Base-by-base conservation (phyloP, 805 yeast genomes). In the Barnettozyma sp. region DNA sequence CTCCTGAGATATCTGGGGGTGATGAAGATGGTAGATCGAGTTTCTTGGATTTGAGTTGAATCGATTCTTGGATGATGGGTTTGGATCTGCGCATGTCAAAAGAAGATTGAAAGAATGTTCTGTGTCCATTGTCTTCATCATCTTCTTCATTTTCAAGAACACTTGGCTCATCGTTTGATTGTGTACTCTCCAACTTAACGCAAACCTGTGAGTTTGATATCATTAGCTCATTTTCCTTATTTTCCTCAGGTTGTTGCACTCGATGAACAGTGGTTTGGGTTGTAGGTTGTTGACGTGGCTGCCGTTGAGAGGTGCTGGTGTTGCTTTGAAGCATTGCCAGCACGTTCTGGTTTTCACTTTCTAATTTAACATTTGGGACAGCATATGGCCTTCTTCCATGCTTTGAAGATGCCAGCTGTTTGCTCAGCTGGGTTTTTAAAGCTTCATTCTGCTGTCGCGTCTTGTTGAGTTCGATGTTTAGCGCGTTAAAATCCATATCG, bases 21-120 rank as follows among this genome's bases (percentile, higher is more conserved):
- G 39, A 35, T 7, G 46, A 43, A 8, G 44, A 37, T 13, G 46
- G 45, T 5, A 39, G 31, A 14, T 42, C 39, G 14, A 38, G 25
- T 11, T 36, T 32, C 5, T 23, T 37, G 3, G 36, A 40, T 12
- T 39, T 44, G 9, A 49, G 37, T 24, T 42, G 42, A n/a, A 47
- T 22, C 2, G 52, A 47, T 36, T 39, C 40, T 31, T 29, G 19
- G 10, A 38, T 30, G 11, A 36, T 24, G 16, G 38, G 39, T 13
- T 22, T 31, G 2, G 41, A 23, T 5, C 16, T 33, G 18, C 43
- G 19, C 5, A 38, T 32, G 16, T 39, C 44, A 26, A 34, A 38
- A 7, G 44, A 25, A 20, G 25, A 25, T 11, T 33, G 33, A 15
- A 29, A 12, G 23, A 19, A 13, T 22, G 33, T 11, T 34, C 33